phyloP scores from a whole-genome alignment of 2,329 filamentous ascomycete genomes.

The Sporothrix euskadiensis region DNA sequence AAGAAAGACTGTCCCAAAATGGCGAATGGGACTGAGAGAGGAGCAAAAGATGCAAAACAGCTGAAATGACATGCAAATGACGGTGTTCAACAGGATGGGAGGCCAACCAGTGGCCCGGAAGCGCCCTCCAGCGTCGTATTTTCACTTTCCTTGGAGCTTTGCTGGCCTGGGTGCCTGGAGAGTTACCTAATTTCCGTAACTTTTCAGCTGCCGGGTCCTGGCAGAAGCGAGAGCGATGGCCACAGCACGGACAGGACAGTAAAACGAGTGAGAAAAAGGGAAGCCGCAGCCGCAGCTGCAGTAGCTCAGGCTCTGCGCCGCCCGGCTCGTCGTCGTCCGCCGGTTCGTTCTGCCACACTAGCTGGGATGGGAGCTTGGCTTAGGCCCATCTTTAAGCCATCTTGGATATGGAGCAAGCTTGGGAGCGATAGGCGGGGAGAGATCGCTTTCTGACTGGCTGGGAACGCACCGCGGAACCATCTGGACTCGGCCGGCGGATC shows the following conservation, averaged over 20 bases:
- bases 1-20: neutral
- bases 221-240: conserved; percentile 15
- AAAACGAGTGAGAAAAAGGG: neutral
- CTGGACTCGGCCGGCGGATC: conserved; percentile 15
- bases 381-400: neutral
- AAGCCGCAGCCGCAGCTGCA: neutral
- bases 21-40: neutral
- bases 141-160: neutral
- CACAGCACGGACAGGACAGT: neutral
- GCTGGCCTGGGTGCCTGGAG: neutral
- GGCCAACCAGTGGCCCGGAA: neutral
- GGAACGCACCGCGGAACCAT: conserved; percentile 20
- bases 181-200: neutral
- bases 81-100: neutral
- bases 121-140: conserved; percentile 15
- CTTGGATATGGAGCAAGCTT: neutral
- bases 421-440: conserved; percentile 16
- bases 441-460: conserved; percentile 13
- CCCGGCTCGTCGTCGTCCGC: neutral
- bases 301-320: neutral
- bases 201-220: conserved; percentile 21
- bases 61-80: conserved; percentile 24
- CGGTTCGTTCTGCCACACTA: neutral
- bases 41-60: neutral
- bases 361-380: conserved; percentile 17